These are phyloP conservation scores for Aspergillus hancockii DNA, from an alignment of 495 filamentous ascomycete species.

Conservation along the genomic window DNA sequence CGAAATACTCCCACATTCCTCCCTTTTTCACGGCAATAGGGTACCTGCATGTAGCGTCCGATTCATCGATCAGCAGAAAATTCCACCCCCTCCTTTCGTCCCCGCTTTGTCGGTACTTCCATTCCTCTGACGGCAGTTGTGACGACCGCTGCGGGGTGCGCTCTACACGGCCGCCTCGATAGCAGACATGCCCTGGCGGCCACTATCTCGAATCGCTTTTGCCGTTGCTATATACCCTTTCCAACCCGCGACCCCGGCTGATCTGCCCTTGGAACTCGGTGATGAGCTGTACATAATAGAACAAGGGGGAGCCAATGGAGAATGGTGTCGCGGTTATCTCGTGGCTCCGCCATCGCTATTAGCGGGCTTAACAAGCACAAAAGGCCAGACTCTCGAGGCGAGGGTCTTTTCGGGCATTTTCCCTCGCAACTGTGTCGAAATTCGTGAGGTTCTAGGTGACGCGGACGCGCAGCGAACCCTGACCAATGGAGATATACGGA, in stretches of 20 bases:
- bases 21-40: slow-evolving; percentile 12
- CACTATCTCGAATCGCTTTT: slow-evolving; percentile 95
- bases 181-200: slow-evolving; percentile 87
- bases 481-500: slow-evolving; percentile 37
- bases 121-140: slow-evolving; percentile 21
- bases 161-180: slow-evolving; percentile 23
- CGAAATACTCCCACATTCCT: slow-evolving; percentile 29
- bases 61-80: slow-evolving; percentile 26
- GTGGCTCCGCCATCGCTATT: slow-evolving; percentile 91
- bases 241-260: slow-evolving; percentile 77
- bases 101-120: slow-evolving; percentile 13
- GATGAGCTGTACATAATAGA: slow-evolving; percentile 99
- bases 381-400: slow-evolving; percentile 90
- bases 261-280: slow-evolving; percentile 95
- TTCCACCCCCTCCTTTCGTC: slow-evolving; percentile 15
- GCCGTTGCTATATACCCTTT: slow-evolving; percentile 95
- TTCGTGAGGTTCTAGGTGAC: slow-evolving; percentile 73
- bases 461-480: slow-evolving; percentile 40
- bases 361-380: slow-evolving; percentile 86
- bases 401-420: slow-evolving; percentile 97
- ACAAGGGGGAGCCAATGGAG: slow-evolving; percentile 78
- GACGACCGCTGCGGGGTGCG: slow-evolving; percentile 25
- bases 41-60: slow-evolving; percentile 37
- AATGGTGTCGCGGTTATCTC: slow-evolving; percentile 95
- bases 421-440: slow-evolving; percentile 87